These are phyloP conservation scores for Coniochaeta sp. DNA, from an alignment of 2,329 filamentous ascomycete genomes.

Conservation along the genomic window DNA sequence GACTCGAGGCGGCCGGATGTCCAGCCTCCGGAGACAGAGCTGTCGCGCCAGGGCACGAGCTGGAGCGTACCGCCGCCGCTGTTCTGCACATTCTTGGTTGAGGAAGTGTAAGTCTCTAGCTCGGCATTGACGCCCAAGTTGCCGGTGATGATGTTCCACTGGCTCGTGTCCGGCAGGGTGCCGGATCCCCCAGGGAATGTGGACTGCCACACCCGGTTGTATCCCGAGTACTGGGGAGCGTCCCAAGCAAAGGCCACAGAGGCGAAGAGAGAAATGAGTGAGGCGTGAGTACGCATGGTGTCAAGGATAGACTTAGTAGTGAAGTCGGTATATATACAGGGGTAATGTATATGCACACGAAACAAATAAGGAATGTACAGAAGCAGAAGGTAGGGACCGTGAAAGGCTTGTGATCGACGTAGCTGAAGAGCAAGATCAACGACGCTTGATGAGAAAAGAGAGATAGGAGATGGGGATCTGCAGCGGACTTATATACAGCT, in stretches of 20 bases:
- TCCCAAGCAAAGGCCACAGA: constrained; percentile 24
- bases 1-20: constrained; percentile 43
- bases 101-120: constrained; percentile 36
- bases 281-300: background rate
- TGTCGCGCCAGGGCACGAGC: constrained; percentile 35
- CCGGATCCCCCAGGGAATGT: constrained; percentile 33
- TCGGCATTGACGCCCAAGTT: constrained; percentile 41
- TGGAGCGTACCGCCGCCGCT: constrained; percentile 43
- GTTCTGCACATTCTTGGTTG: constrained; percentile 38
- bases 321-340: background rate
- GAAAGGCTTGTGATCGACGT: background rate
- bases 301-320: background rate
- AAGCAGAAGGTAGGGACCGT: constrained; percentile 1
- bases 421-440: background rate
- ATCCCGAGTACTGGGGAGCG: constrained; percentile 30
- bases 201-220: constrained; percentile 36
- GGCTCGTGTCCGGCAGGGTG: constrained; percentile 23
- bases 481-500: background rate
- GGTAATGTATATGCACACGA: background rate
- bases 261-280: constrained; percentile 11
- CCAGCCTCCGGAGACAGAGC: constrained; percentile 27
- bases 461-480: background rate
- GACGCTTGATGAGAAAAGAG: background rate
- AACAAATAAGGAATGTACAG: background rate
- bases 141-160: constrained; percentile 38